Percentiles rank a stretch among this genome's conserved stretches.
phyloP scores from a whole-genome alignment of 257 asterid genomes.

The Forsythia suspensa region DNA sequence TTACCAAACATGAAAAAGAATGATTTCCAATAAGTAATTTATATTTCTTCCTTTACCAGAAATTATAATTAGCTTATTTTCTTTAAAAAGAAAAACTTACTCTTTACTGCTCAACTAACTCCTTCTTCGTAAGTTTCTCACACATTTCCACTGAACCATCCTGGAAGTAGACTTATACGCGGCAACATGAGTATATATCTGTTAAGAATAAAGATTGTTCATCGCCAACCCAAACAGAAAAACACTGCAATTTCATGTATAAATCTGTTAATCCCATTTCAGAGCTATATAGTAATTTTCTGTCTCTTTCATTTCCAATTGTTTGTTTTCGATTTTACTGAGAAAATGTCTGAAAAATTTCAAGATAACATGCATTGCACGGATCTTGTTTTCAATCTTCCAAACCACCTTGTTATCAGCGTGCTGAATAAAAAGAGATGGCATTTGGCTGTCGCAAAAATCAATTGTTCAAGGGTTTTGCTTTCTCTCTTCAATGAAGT shows the following conservation, averaged over 20 bases:
- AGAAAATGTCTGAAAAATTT: neutral
- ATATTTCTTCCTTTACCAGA: too few species aligned
- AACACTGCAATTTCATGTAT: neutral
- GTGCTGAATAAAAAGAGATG: conserved; percentile 11
- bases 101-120: too few species aligned
- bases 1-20: too few species aligned
- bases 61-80: too few species aligned
- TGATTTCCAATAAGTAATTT: too few species aligned
- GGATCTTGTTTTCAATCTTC: neutral
- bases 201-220: neutral
- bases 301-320: neutral
- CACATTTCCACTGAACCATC: too few species aligned
- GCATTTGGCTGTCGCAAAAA: conserved; percentile 9
- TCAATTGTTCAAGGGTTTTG: conserved; percentile 5
- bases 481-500: neutral
- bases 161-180: neutral
- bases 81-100: too few species aligned
- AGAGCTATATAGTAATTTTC: too few species aligned
- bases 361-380: neutral
- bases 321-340: neutral
- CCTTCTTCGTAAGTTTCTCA: too few species aligned
- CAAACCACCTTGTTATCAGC: neutral
- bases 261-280: too few species aligned
- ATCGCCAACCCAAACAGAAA: too few species aligned
- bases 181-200: neutral